These are phyloP conservation scores for Neurospora crassa DNA, from an alignment of 2,329 filamentous ascomycete genomes.

Conservation along the genomic window DNA sequence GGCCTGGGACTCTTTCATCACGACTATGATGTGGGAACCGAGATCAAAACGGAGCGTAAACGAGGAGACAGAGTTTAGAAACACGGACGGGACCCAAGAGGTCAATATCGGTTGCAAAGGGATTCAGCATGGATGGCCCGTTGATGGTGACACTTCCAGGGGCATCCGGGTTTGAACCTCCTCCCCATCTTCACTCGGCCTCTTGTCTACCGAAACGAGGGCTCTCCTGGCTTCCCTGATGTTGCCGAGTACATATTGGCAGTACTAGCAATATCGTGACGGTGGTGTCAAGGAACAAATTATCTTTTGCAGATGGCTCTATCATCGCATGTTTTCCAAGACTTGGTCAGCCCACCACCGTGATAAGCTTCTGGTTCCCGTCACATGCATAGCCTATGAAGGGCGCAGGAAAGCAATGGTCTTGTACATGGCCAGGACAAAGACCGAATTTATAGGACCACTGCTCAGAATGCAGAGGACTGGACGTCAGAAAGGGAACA, in stretches of 20 bases:
- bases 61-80: not conserved
- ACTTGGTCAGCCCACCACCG: slow-evolving; percentile 20
- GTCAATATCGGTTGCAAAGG: not conserved
- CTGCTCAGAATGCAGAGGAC: not conserved
- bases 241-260: not conserved
- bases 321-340: slow-evolving; percentile 21
- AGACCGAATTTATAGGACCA: slow-evolving; percentile 11
- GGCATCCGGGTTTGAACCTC: not conserved
- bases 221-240: not conserved
- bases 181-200: not conserved
- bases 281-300: not conserved
- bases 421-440: not conserved
- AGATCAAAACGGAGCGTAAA: not conserved
- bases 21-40: not conserved
- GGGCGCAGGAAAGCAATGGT: not conserved
- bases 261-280: not conserved
- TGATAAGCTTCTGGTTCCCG: slow-evolving; percentile 8
- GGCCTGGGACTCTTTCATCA: not conserved
- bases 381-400: not conserved
- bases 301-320: not conserved
- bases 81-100: not conserved
- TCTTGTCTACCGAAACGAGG: not conserved
- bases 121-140: not conserved
- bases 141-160: not conserved
- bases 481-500: not conserved